Evolutionary conservation across 169 alveolate genomes (phyloP), one percentile per base, ranked within the genome.

Genomic region (Cryptosporidium canis): DNA sequence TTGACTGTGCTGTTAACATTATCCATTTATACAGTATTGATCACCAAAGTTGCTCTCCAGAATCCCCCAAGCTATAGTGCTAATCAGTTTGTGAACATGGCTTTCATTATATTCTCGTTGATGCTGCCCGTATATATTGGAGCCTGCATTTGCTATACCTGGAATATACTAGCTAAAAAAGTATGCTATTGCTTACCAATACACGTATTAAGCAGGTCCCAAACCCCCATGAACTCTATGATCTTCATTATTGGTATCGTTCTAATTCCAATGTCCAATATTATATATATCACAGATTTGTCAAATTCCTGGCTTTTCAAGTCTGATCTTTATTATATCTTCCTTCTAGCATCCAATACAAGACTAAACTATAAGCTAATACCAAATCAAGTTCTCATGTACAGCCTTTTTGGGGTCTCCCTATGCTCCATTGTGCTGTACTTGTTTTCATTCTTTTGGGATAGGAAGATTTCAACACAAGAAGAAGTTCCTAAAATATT

Each of bases 191-290:
- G 87, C 44, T 77, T 77, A 24, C 87, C 87, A 27, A 18, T 77
- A 24, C 87, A 77, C 35, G 27, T 41, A 5, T 37, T 77, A 45
- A 37, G 7, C 21, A 61, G 16, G 24, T 55, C 70, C 9, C 47
- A 77, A 44, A 77, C 87, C 18, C 87, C 87, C 11, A 35, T 77
- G 55, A 77, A 77, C 33, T 77, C 87, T 35, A 39, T 77, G 18
- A 55, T 77, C 21, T 77, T 77, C 29, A 61, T 55, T 21, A 77
- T 77, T 58, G 87, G 87, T 39, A 58, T 56, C 8, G 87, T 77
- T 24, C 43, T 77, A 44, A 55, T 77, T 77, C 71, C 87, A 18
- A 21, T 63, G 29, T 24, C 33, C 0, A 77, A 61, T 77, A 61
- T 77, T 44, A 61, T 61, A 5, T 77, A 53, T 24, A 55, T 77